Evolutionary conservation across 2,329 filamentous ascomycete genomes (phyloP).

Genomic region (Acephala macrosclerotiorum): DNA sequence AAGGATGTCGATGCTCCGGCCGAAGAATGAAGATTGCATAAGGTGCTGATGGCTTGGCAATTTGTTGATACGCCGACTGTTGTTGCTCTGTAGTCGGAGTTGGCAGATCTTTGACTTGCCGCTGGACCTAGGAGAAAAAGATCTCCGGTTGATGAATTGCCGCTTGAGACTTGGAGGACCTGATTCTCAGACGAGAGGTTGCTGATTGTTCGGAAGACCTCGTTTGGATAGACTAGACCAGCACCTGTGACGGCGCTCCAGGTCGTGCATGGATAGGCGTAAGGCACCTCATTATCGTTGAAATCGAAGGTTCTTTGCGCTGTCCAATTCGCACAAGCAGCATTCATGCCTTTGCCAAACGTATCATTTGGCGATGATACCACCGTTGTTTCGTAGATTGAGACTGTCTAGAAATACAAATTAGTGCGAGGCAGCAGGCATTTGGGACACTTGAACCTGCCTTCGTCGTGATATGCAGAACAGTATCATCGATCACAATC

Average conservation of each 20-base stretch:
- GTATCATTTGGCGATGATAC: neutral
- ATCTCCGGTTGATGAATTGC: slow-evolving; percentile 3
- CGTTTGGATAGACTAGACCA: neutral
- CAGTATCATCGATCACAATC: slow-evolving; percentile 1
- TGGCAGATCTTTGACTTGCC: neutral
- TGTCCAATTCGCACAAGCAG: neutral
- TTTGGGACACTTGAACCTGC: neutral
- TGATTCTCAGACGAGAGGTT: neutral
- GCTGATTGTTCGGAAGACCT: neutral
- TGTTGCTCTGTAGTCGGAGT: neutral
- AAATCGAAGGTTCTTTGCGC: neutral
- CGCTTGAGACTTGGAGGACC: neutral
- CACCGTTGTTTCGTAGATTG: neutral
- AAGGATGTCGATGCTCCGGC: neutral
- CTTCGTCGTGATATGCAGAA: slow-evolving; percentile 2
- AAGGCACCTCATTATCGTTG: neutral
- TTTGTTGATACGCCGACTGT: neutral
- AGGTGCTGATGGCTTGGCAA: neutral
- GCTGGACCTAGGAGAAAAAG: neutral
- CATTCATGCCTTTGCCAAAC: neutral
- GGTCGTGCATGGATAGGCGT: neutral
- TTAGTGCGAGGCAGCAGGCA: neutral
- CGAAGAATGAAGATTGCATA: neutral
- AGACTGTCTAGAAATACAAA: neutral
- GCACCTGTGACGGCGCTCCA: neutral